These are phyloP conservation scores for Fusarium guadeloupense DNA, from an alignment of 2,329 filamentous ascomycete species.

Conservation along the genomic window DNA sequence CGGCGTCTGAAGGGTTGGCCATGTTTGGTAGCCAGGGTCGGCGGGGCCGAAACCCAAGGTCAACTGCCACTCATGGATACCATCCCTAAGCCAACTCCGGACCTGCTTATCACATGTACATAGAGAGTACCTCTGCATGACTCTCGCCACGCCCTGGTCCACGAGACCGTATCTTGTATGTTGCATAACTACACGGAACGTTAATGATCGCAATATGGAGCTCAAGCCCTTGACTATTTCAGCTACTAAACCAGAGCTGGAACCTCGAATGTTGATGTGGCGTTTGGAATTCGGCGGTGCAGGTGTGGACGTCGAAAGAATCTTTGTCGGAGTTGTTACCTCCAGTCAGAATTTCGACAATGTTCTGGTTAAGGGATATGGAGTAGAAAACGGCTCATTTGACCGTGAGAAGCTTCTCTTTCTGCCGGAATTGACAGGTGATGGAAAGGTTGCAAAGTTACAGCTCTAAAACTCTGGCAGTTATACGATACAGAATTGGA, in stretches of 20 bases:
- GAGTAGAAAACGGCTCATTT: neutral
- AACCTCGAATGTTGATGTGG: constrained; percentile 34
- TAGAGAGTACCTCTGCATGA: constrained; percentile 36
- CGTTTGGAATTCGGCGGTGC: constrained; percentile 35
- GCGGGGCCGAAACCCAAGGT: constrained; percentile 43
- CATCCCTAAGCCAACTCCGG: constrained; percentile 44
- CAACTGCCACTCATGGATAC: constrained; percentile 43
- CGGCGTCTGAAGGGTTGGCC: constrained; percentile 30
- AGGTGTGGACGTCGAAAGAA: constrained; percentile 30
- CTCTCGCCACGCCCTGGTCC: constrained; percentile 39
- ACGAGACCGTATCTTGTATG: constrained; percentile 28
- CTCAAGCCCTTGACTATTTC: constrained; percentile 25
- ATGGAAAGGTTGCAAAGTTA: neutral
- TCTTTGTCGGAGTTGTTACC: constrained; percentile 29
- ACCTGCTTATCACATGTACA: constrained; percentile 44
- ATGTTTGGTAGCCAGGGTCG: constrained; percentile 38
- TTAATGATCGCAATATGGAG: constrained; percentile 28
- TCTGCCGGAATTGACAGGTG: neutral
- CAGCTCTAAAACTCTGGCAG: neutral
- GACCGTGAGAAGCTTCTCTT: neutral
- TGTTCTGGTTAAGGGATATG: constrained; percentile 2
- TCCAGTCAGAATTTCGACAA: constrained; percentile 22
- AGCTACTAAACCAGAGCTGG: constrained; percentile 30
- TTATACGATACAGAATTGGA: constrained; percentile 11
- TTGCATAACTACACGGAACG: constrained; percentile 24